Percentiles rank a stretch among this genome's conserved stretches.
Evolutionary conservation across 495 filamentous ascomycete species (phyloP).

Genomic region (Penicillium taxi): DNA sequence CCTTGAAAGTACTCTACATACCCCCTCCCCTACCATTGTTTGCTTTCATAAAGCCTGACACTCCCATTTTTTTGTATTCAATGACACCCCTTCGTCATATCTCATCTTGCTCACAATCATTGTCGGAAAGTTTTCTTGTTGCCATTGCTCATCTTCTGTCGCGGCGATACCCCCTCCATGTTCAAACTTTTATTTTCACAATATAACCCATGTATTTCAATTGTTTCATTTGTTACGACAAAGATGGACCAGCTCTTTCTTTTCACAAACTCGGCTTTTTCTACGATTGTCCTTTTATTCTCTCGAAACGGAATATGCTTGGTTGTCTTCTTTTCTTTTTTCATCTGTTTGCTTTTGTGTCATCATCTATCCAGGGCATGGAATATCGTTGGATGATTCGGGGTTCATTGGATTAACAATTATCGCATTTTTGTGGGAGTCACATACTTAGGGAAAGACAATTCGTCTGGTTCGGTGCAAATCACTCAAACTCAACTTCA

Average conservation of each 20-base stretch:
- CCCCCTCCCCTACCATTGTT: background rate
- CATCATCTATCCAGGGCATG: slow-evolving; percentile 6
- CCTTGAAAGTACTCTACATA: slow-evolving; percentile 9
- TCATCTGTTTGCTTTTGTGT: slow-evolving; percentile 2
- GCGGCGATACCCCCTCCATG: slow-evolving; percentile 23
- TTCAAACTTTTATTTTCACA: too few relatives aligned
- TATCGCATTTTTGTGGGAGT: slow-evolving; percentile 27
- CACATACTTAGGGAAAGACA: slow-evolving; percentile 14
- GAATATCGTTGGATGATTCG: too few relatives aligned
- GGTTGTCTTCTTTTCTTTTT: slow-evolving; percentile 7
- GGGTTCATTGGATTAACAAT: too few relatives aligned
- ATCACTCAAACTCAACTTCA: too few relatives aligned
- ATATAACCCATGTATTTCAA: slow-evolving; percentile 7
- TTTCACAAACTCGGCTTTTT: too few relatives aligned
- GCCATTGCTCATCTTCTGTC: slow-evolving; percentile 15
- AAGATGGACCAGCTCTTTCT: slow-evolving; percentile 1
- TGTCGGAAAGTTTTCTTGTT: slow-evolving; percentile 10
- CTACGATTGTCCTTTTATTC: slow-evolving; percentile 6
- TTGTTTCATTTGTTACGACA: slow-evolving; percentile 5
- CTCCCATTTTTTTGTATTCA: slow-evolving; percentile 12
- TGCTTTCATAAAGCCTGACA: background rate
- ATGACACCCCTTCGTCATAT: slow-evolving; percentile 15
- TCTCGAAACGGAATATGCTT: background rate
- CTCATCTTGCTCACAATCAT: slow-evolving; percentile 10
- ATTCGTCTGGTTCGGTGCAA: slow-evolving; percentile 25